Percentiles rank a stretch among this genome's conserved stretches.
Evolutionary conservation across 2,329 filamentous ascomycete genomes (phyloP).

Genomic region (Diaporthe sp.): DNA sequence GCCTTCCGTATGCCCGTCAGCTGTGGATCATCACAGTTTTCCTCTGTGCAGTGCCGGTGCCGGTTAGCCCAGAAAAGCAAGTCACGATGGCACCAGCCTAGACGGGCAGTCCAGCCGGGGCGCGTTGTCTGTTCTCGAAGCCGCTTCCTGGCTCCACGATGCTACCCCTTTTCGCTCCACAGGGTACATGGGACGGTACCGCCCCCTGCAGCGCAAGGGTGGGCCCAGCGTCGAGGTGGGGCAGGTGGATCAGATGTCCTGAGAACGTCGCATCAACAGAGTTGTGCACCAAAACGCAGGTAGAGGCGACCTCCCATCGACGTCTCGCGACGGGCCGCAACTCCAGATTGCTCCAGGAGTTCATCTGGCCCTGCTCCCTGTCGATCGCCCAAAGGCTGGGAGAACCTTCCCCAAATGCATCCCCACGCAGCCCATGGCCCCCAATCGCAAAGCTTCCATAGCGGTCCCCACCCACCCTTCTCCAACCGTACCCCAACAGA

Average conservation of each 20-base stretch:
- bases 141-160: slow-evolving; percentile 10
- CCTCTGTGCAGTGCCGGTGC: slow-evolving; percentile 12
- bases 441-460: slow-evolving; percentile 30
- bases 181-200: neutral
- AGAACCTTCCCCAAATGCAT: neutral
- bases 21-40: slow-evolving; percentile 14
- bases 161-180: slow-evolving; percentile 18
- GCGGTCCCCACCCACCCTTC: neutral
- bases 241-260: neutral
- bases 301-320: slow-evolving; percentile 2
- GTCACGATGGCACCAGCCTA: slow-evolving; percentile 21
- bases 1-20: slow-evolving; percentile 26
- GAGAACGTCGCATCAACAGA: neutral
- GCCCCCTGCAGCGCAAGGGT: neutral
- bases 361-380: slow-evolving; percentile 29
- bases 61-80: neutral
- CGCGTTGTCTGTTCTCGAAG: slow-evolving; percentile 25
- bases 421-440: neutral
- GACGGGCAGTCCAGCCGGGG: slow-evolving; percentile 23
- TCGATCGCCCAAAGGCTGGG: slow-evolving; percentile 11
- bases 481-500: slow-evolving; percentile 7
- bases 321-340: slow-evolving; percentile 40
- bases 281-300: neutral
- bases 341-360: slow-evolving; percentile 37
- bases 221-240: neutral